A percentile compares a stretch with the other conserved stretches of the same genome.
phyloP scores from a whole-genome alignment of 805 yeast genomes.

The Lachancea sp. region DNA sequence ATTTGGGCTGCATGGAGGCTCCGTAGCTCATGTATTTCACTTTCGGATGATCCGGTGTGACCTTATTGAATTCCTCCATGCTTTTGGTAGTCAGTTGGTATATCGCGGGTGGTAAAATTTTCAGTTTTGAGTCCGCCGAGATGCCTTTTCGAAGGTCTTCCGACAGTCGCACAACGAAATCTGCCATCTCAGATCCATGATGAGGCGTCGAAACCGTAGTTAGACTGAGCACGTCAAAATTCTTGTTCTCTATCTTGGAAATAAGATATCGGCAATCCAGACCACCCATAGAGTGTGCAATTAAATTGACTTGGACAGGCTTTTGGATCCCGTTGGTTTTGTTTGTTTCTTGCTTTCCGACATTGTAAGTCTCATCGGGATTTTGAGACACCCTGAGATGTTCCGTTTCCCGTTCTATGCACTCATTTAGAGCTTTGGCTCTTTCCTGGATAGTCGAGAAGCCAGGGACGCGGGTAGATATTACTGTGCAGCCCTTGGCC shows the following conservation, averaged over 20 bases:
- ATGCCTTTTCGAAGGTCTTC: constrained; percentile 23
- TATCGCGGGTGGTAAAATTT: constrained; percentile 40
- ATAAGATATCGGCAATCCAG: constrained; percentile 75
- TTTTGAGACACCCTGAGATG: constrained; percentile 15
- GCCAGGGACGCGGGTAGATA: constrained; percentile 76
- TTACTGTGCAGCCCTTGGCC: constrained; percentile 56
- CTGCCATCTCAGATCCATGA: constrained; percentile 79
- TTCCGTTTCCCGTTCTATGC: constrained; percentile 35
- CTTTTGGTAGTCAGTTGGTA: constrained; percentile 57
- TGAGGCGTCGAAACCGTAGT: constrained; percentile 90
- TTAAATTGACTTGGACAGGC: constrained; percentile 54
- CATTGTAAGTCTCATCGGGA: constrained; percentile 23
- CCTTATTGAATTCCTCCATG: constrained; percentile 48
- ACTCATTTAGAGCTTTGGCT: constrained; percentile 50
- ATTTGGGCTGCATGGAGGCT: constrained; percentile 57
- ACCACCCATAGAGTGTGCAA: constrained; percentile 96
- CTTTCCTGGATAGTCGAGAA: constrained; percentile 69
- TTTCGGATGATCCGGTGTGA: constrained; percentile 46
- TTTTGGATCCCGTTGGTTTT: constrained; percentile 14
- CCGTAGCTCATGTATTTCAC: constrained; percentile 83
- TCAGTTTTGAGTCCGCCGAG: constrained; percentile 11
- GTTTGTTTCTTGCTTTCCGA: background rate
- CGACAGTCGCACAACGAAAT: constrained; percentile 43
- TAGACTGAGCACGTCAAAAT: constrained; percentile 59
- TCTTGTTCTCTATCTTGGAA: constrained; percentile 41